Conservation (phyloP, 176 grass and related monocot genomes). For the Aegilops sharonensis region DNA sequence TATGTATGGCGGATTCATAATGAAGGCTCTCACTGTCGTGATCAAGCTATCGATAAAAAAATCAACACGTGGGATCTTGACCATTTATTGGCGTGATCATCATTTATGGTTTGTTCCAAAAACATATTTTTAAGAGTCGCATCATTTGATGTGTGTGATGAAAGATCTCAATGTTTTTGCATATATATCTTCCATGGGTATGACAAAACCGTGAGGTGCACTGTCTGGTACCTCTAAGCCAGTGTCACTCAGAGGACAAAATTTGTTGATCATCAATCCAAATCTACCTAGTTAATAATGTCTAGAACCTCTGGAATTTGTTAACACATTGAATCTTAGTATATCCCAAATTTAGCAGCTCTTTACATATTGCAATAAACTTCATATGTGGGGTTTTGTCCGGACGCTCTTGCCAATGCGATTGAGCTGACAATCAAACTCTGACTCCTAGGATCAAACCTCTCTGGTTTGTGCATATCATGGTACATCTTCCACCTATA, state of each 20-base stretch:
- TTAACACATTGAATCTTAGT: neutral
- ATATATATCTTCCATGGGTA: neutral
- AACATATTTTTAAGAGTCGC: neutral
- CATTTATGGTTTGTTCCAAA: neutral
- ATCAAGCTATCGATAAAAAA: neutral
- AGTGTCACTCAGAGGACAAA: neutral
- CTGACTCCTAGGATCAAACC: neutral
- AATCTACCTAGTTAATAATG: neutral
- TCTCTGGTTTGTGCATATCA: neutral
- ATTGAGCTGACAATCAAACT: neutral
- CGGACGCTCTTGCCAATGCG: rapidly evolving
- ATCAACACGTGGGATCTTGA: neutral
- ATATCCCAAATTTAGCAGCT: neutral
- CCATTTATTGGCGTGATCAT: neutral
- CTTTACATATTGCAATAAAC: neutral
- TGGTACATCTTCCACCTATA: neutral
- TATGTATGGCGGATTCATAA: neutral
- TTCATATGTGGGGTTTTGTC: neutral
- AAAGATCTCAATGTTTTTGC: neutral
- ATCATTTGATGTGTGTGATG: neutral
- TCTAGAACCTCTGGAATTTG: rapidly evolving
- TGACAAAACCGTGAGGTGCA: neutral
- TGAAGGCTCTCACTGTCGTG: neutral
- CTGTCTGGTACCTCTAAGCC: neutral
- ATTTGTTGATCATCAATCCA: neutral